Base-by-base conservation (phyloP, 306 rosid species). In the Corylus heterophylla region DNA sequence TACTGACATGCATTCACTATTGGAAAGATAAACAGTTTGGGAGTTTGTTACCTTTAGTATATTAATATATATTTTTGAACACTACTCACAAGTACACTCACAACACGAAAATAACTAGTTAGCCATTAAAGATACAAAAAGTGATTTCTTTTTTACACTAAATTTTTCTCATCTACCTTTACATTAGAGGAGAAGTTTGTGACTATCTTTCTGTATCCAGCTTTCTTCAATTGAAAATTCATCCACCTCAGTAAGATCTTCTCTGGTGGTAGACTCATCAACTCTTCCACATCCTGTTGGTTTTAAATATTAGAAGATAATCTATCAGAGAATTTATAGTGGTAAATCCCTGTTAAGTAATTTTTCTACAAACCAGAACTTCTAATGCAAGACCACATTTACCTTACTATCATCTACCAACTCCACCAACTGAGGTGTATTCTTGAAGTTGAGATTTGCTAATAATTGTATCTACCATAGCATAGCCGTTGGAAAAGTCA, bases 171-270 rank as follows among this genome's bases (percentile, higher is more conserved):
- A 58, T 72, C 68, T 74, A 95, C 99, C 99, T 95, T 95, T 70
- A 95, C 90, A 83, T 95, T 98, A 45, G 98, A 87, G 79, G 99
- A 93, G 85, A 95, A 95, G 83, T 93, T 95, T 67, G 97, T 80
- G 51, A 95, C 94, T 74, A 79, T 89, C 87, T 80, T 95, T 77
- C 78, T 84, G 88, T 93, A 95, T 54, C 81, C 94, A 39, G 98
- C 79, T 88, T 93, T 95, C 88, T 88, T 95, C 84, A 95, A 83
- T 54, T 91, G 97, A 80, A 93, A 95, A 89, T 95, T 95, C 99
- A 95, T 93, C 99, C 99, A 95, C 76, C 98, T 87, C 49, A 95
- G 82, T 83, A 95, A n/a, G n/a, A n/a, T n/a, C n/a, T n/a, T n/a
- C n/a, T n/a, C n/a, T n/a, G n/a, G n/a, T n/a, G n/a, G n/a, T n/a